Evolutionary conservation across 495 filamentous ascomycete genomes (phyloP).

Genomic region (Tuber borchii): DNA sequence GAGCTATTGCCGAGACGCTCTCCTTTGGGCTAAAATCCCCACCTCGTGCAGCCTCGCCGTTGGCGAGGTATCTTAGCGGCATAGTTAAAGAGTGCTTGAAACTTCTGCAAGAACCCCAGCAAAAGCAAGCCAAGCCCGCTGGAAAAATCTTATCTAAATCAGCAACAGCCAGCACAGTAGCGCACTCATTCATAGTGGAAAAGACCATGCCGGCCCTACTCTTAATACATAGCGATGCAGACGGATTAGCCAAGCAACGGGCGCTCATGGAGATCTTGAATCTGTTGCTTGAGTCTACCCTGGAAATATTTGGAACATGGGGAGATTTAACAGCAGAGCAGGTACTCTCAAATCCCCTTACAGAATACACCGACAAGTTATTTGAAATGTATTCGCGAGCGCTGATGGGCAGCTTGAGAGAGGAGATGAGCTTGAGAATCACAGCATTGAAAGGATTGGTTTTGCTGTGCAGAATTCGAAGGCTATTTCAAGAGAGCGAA

Average conservation of each 20-base stretch:
- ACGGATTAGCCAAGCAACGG: slow-evolving; percentile 60
- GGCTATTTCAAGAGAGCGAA: slow-evolving; percentile 58
- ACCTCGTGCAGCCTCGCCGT: slow-evolving; percentile 49
- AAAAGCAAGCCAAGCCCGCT: slow-evolving; percentile 65
- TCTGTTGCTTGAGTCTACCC: slow-evolving; percentile 54
- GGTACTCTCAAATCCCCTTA: slow-evolving; percentile 49
- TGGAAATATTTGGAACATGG: slow-evolving; percentile 56
- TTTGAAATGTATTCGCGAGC: slow-evolving; percentile 57
- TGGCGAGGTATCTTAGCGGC: slow-evolving; percentile 57
- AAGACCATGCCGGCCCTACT: slow-evolving; percentile 56
- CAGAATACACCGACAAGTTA: slow-evolving; percentile 56
- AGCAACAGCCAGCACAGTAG: slow-evolving; percentile 51
- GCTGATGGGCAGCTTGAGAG: slow-evolving; percentile 55
- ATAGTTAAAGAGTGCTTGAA: slow-evolving; percentile 66
- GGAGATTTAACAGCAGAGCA: slow-evolving; percentile 42
- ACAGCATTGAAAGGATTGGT: slow-evolving; percentile 57
- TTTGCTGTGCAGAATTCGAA: slow-evolving; percentile 51
- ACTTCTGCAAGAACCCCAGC: slow-evolving; percentile 66
- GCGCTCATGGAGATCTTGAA: slow-evolving; percentile 60
- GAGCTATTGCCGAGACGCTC: slow-evolving; percentile 54
- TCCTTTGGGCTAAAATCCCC: slow-evolving; percentile 49
- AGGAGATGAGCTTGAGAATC: slow-evolving; percentile 61
- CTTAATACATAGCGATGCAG: slow-evolving; percentile 58
- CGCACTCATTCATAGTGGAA: slow-evolving; percentile 53
- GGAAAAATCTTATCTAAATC: slow-evolving; percentile 57